Evolutionary conservation across 257 asterid species (phyloP).

Genomic region (Nicotiana otophora): DNA sequence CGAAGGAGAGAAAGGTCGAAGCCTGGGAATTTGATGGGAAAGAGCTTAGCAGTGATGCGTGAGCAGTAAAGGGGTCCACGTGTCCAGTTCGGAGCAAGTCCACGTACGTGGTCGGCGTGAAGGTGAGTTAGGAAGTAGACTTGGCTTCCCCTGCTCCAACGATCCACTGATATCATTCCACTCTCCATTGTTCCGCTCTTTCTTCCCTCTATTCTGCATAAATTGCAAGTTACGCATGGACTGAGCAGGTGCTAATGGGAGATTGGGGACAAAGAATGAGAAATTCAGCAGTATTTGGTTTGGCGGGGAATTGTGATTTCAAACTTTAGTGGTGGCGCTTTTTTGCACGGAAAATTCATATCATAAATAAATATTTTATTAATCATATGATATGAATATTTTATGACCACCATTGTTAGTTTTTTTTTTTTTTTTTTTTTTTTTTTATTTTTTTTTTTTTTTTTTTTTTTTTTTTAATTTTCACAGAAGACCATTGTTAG

Average conservation of each 20-base stretch:
- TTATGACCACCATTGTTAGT: too few species aligned
- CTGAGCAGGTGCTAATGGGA: neutral
- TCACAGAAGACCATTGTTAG: too few species aligned
- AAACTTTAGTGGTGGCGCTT: neutral
- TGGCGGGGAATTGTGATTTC: neutral
- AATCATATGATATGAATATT: too few species aligned
- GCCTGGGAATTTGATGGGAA: constrained; percentile 62
- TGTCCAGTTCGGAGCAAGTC: constrained; percentile 60
- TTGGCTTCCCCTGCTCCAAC: constrained; percentile 75
- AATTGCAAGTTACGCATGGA: too few species aligned
- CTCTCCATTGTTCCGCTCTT: constrained; percentile 43
- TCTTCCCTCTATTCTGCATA: neutral
- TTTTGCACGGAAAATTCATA: neutral
- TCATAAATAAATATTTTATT: too few species aligned
- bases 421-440: too few species aligned
- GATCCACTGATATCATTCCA: constrained; percentile 81
- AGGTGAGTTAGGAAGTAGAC: constrained; percentile 88
- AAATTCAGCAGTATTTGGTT: neutral
- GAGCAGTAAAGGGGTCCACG: constrained; percentile 80
- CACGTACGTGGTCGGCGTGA: constrained; percentile 79
- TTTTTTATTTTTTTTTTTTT: too few species aligned
- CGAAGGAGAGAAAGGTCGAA: constrained; percentile 71
- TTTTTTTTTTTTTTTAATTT: too few species aligned
- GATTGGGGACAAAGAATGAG: neutral
- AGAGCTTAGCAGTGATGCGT: constrained; percentile 55